phyloP scores from a whole-genome alignment of 345 rosid genomes.

The Aegle marmelos region DNA sequence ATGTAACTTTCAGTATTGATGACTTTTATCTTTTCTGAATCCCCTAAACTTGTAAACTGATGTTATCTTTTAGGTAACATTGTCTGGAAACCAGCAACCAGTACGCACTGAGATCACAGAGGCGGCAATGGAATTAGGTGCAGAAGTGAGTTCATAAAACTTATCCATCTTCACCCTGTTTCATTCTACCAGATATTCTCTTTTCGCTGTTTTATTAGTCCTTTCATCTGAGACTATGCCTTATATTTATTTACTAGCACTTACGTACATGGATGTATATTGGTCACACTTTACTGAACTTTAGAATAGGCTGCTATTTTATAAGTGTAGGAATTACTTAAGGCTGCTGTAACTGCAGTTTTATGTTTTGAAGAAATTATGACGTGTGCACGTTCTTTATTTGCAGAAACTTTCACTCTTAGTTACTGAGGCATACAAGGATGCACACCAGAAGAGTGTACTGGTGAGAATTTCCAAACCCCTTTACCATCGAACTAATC shows the following conservation, averaged over 20 bases:
- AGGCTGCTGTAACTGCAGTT: neutral
- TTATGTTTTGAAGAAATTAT: neutral
- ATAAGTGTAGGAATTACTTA: neutral
- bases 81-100: constrained; percentile 91
- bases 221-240: neutral
- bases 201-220: neutral
- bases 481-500: neutral
- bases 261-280: neutral
- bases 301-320: neutral
- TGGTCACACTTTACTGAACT: neutral
- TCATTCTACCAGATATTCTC: neutral
- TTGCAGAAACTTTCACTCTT: constrained; percentile 74
- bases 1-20: neutral
- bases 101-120: constrained; percentile 88
- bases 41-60: neutral
- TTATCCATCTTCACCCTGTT: neutral
- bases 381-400: neutral
- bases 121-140: constrained; percentile 92
- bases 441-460: constrained; percentile 87
- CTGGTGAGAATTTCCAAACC: constrained; percentile 37
- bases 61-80: constrained; percentile 52
- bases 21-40: neutral
- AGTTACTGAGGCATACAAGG: constrained; percentile 88
- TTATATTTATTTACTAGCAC: neutral
- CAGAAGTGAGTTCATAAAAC: constrained; percentile 54